phyloP scores from a whole-genome alignment of 352 stramenopile species.

The Phytopythium oedochilum region DNA sequence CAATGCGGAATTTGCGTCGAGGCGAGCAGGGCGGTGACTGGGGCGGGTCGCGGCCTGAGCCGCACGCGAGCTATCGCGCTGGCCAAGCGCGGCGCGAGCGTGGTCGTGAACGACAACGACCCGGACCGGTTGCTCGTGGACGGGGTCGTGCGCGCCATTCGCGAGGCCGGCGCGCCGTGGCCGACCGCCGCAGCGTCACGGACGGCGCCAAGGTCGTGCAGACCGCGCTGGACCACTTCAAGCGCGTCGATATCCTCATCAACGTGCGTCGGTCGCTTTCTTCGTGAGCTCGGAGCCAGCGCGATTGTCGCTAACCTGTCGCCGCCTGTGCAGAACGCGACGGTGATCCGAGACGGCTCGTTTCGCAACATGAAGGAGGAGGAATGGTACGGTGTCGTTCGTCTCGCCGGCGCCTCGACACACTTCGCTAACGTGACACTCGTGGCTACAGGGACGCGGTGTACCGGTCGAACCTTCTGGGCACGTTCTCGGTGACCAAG shows the following conservation, averaged over 20 bases:
- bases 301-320: background rate
- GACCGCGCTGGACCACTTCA: conserved; percentile 37
- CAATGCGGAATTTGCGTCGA: too few relatives aligned
- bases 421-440: background rate
- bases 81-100: conserved; percentile 35
- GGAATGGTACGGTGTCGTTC: conserved; percentile 31
- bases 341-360: conserved; percentile 63
- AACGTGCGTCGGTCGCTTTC: conserved; percentile 29
- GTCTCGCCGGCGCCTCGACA: too few relatives aligned
- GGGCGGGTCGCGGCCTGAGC: conserved; percentile 41
- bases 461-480: conserved; percentile 51
- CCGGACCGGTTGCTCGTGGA: conserved; percentile 37
- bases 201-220: conserved; percentile 42
- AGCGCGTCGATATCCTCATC: conserved; percentile 68
- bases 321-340: conserved; percentile 35
- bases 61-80: conserved; percentile 47
- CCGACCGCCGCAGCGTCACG: conserved; percentile 44
- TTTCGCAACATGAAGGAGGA: conserved; percentile 71
- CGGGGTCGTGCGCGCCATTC: conserved; percentile 33
- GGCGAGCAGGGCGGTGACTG: conserved; percentile 61
- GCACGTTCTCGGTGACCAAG: conserved; percentile 57
- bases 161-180: conserved; percentile 29
- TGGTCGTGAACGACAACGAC: conserved; percentile 73
- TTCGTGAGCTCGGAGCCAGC: too few relatives aligned
- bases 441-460: conserved; percentile 38